Evolutionary conservation across 768 basidiomycete genomes (phyloP), one percentile per base, ranked within the genome.

Genomic region (Termitomyces sp.): DNA sequence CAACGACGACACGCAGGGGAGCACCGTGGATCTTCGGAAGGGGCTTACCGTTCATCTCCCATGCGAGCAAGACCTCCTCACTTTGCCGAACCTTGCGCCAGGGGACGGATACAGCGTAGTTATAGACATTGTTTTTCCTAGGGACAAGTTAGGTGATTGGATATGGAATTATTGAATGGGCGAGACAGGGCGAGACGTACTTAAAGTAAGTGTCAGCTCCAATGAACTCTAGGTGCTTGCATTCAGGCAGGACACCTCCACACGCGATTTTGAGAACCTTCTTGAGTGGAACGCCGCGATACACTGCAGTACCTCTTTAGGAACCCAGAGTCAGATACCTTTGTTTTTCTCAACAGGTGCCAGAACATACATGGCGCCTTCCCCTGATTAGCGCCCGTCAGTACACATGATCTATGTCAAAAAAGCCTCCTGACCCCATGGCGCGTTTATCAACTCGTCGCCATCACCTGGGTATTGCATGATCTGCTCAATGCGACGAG

Each of bases 201-300:
- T 82, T 81, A 75, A 83, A 83, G 67, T 84, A 84, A 1, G 83
- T 84, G 62, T 85, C 83, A 7, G 82, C 83, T 24, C 83, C 83
- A 61, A 84, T 78, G 68, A 84, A 81, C 67, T 85, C 83, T 64
- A 84, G 72, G 66, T 84, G 82, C 65, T 79, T 63, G 55, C 78
- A 80, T 42, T 81, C 79, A 13, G 80, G 78, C 20, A 72, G 67
- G 44, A 83, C 70, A 18, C 82, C 84, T 3, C 82, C 82, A 62
- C 81, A 84, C 0, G 82, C 83, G 38, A 73, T 66, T 67, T 84
- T 84, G 49, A 84, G 74, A 2, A 84, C 78, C 59, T 82, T 82
- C 73, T 84, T 83, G 28, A 84, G 71, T 5, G 81, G 73, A 3
- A 84, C 83, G 3, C 83, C 83, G 28, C 80, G 75, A 65, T 83